These are phyloP conservation scores for Cucurbita ficifolia DNA, from an alignment of 306 rosid genomes.

Conservation along the genomic window DNA sequence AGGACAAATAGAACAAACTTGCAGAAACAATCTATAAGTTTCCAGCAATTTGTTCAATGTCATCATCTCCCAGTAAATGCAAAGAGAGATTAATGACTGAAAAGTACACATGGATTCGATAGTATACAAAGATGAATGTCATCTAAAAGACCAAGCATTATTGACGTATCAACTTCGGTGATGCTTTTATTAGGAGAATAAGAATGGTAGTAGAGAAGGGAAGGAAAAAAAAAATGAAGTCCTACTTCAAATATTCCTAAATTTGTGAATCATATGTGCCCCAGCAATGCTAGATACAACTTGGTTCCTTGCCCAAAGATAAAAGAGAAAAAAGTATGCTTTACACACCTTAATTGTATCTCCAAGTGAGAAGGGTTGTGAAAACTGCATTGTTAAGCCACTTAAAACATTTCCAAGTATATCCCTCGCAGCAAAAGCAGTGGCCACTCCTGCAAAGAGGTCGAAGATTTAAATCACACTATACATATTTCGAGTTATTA, in stretches of 20 bases:
- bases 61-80: background rate
- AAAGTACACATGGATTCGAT: background rate
- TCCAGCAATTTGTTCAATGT: background rate
- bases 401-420: constrained; percentile 79
- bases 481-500: background rate
- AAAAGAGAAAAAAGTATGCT: background rate
- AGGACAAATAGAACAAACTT: background rate
- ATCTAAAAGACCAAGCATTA: background rate
- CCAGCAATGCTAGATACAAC: background rate
- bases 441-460: constrained; percentile 60
- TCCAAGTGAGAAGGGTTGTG: constrained; percentile 83
- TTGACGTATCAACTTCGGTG: background rate
- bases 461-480: background rate
- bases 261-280: background rate
- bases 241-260: background rate
- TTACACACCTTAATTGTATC: constrained; percentile 73
- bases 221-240: background rate
- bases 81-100: background rate
- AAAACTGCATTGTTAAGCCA: constrained; percentile 78
- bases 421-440: constrained; percentile 83
- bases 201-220: background rate
- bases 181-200: background rate
- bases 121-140: background rate
- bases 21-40: background rate
- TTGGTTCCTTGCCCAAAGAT: background rate